Base-by-base conservation (phyloP, 768 basidiomycete species). In the Auriculariales sp. region DNA sequence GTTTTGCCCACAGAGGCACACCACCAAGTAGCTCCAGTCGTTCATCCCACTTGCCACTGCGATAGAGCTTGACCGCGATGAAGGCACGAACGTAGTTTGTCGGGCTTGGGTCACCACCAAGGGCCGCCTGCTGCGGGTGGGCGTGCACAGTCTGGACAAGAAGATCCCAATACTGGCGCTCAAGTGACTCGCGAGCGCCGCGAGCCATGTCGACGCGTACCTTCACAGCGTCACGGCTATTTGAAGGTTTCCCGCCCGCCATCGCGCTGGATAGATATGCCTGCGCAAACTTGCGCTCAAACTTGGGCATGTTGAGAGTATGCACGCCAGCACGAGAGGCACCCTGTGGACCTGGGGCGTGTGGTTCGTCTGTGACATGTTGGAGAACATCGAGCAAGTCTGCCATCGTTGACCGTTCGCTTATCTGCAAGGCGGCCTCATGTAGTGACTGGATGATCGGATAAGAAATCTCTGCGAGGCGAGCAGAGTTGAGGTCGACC, bases 21-120 rank as follows among this genome's bases (percentile, higher is more conserved):
- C 86, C 85, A 50, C 84, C 81, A 22, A 94, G 78, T 28, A 89
- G 90, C 75, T 97, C 92, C 52, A 95, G 80, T 49, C 81, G 72
- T 50, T 86, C 86, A 46, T 85, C 81, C 87, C 93, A 94, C 47
- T 71, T 67, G 55, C 88, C 87, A 15, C 80, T 81, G 54, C 76
- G 71, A 59, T 91, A 87, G 64, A 83, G 87, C 55, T 77, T 69
- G 47, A 97, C 79, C 24, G 83, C 68, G 28, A 93, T 68, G 61
- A 89, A 98, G 0, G 91, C 91, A 9, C 92, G 71, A 35, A 97
- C 78, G 61, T 85, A 90, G 71, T 97, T 95, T 28, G 79, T 71
- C 11, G 92, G 71, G 51, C 86, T 88, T 0, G 94, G 94, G 51
- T 92, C 84, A 24, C 94, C 94, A 14, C 94, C 94, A 3, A 99